phyloP scores from a whole-genome alignment of 768 basidiomycete genomes.

The Pholiota molesta region DNA sequence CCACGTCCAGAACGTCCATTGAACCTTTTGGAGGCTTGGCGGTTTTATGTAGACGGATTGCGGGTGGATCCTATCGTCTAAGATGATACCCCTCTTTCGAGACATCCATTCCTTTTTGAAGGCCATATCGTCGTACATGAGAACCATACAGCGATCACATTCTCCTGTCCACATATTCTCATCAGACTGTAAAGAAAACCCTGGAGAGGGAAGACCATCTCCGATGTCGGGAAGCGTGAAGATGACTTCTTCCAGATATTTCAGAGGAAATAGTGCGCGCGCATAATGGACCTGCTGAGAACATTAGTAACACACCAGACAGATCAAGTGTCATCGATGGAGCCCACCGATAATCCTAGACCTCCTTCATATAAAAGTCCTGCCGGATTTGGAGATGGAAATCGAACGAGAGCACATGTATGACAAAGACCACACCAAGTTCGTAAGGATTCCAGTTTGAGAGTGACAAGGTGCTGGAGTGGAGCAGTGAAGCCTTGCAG shows the following conservation, averaged over 20 bases:
- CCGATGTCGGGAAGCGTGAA: conserved; percentile 33
- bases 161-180: conserved; percentile 39
- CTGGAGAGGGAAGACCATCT: conserved; percentile 19
- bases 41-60: conserved; percentile 10
- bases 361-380: conserved; percentile 34
- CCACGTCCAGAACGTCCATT: conserved; percentile 16
- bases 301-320: background rate
- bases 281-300: conserved; percentile 35
- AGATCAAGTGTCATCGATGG: background rate
- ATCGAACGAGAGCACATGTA: conserved; percentile 31
- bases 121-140: conserved; percentile 34
- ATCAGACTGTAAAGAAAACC: conserved; percentile 15
- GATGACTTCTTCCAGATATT: conserved; percentile 30
- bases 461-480: conserved; percentile 26
- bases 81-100: conserved; percentile 28
- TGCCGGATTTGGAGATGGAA: conserved; percentile 26
- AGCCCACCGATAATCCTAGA: conserved; percentile 36
- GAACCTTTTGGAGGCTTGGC: conserved; percentile 15
- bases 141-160: conserved; percentile 38
- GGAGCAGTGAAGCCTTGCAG: conserved; percentile 24
- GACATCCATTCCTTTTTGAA: conserved; percentile 34
- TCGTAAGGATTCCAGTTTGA: conserved; percentile 28
- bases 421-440: conserved; percentile 41
- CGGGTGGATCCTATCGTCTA: background rate
- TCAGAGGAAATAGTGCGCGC: conserved; percentile 25